These are phyloP conservation scores for Fusarium sp. DNA, from an alignment of 2,329 filamentous ascomycete species.

Conservation along the genomic window DNA sequence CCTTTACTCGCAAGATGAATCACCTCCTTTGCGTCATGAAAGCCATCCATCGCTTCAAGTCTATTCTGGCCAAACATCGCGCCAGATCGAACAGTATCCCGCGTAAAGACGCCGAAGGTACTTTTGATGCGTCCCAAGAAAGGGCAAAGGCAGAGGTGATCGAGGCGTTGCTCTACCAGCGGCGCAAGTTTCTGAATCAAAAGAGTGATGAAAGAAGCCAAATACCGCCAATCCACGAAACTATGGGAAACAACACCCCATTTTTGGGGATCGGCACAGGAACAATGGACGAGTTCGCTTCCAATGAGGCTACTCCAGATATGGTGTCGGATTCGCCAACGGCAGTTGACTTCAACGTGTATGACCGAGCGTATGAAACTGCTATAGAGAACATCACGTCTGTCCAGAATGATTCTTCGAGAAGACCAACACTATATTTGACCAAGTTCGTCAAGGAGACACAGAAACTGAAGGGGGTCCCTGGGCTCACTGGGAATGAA, in stretches of 20 bases:
- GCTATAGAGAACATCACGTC: constrained; percentile 78
- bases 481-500: constrained; percentile 45
- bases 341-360: constrained; percentile 85
- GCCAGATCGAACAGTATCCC: constrained; percentile 18
- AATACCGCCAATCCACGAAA: constrained; percentile 62
- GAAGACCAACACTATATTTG: constrained; percentile 58
- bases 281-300: constrained; percentile 57
- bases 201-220: constrained; percentile 56
- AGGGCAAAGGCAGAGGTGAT: constrained; percentile 58
- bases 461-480: constrained; percentile 51
- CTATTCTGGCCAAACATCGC: constrained; percentile 61
- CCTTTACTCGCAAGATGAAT: constrained; percentile 89
- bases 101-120: constrained; percentile 3
- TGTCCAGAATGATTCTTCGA: constrained; percentile 46
- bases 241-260: constrained; percentile 67
- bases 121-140: constrained; percentile 43
- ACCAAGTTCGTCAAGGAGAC: constrained; percentile 59
- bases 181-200: constrained; percentile 52
- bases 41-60: constrained; percentile 90
- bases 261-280: constrained; percentile 82
- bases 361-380: constrained; percentile 82
- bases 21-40: constrained; percentile 90
- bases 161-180: constrained; percentile 58
- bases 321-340: constrained; percentile 86
- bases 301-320: constrained; percentile 51